Evolutionary conservation across 768 basidiomycete genomes (phyloP).

Genomic region (Melanogaster broomeanus): DNA sequence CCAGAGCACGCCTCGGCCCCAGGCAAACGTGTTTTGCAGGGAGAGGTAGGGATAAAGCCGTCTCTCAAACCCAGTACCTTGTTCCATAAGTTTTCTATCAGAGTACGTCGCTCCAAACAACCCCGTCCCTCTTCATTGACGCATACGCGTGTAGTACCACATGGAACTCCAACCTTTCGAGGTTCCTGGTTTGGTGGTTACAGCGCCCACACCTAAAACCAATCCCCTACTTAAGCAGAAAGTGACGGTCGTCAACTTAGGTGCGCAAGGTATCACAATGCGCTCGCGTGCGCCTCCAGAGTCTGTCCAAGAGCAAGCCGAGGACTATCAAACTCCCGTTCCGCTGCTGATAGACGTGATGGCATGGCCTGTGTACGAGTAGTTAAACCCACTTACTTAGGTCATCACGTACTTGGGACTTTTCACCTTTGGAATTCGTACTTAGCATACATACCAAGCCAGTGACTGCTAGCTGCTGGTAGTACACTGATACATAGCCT

Average conservation of each 20-base stretch:
- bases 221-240: constrained; percentile 40
- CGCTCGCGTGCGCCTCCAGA: constrained; percentile 55
- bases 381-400: too few species aligned
- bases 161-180: constrained; percentile 45
- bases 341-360: constrained; percentile 56
- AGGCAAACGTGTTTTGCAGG: constrained; percentile 42
- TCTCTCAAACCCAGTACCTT: constrained; percentile 44
- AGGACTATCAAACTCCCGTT: constrained; percentile 52
- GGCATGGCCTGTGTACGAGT: too few species aligned
- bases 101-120: too few species aligned
- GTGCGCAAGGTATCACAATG: constrained; percentile 39
- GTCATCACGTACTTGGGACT: too few species aligned
- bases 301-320: constrained; percentile 43
- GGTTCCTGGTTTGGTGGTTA: constrained; percentile 48
- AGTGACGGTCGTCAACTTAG: constrained; percentile 41
- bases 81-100: constrained; percentile 47
- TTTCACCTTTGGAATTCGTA: too few species aligned
- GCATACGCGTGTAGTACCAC: constrained; percentile 47
- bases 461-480: too few species aligned
- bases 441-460: too few species aligned
- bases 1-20: constrained; percentile 23
- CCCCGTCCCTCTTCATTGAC: too few species aligned
- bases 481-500: too few species aligned
- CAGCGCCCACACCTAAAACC: constrained; percentile 18
- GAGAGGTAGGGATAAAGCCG: constrained; percentile 54